A percentile compares a stretch with the other conserved stretches of the same genome.
Evolutionary conservation across 2,329 filamentous ascomycete species (phyloP).

Genomic region (Lasiodiplodia citricola): DNA sequence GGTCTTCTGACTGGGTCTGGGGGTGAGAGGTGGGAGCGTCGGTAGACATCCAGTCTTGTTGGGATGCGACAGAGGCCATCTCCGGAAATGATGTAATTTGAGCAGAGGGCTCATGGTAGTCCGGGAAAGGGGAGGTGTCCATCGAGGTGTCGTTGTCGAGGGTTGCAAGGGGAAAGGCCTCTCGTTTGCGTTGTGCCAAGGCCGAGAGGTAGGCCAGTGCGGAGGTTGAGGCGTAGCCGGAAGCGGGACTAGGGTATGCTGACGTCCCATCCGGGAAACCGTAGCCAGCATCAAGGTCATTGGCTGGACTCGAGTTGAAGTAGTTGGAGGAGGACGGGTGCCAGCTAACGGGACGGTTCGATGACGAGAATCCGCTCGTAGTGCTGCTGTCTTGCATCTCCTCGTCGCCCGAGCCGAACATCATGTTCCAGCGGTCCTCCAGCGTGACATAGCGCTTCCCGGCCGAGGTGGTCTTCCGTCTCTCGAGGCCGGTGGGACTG

Average conservation of each 20-base stretch:
- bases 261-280: constrained; percentile 24
- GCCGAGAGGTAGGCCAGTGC: constrained; percentile 24
- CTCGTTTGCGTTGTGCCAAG: constrained; percentile 22
- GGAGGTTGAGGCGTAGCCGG: constrained; percentile 24
- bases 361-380: background rate
- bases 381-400: constrained; percentile 14
- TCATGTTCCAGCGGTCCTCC: constrained; percentile 49
- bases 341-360: constrained; percentile 72
- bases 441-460: constrained; percentile 46
- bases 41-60: background rate
- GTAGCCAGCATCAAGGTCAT: constrained; percentile 18
- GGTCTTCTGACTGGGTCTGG: constrained; percentile 46
- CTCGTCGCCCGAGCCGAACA: constrained; percentile 40
- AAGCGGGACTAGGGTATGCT: constrained; percentile 22
- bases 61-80: background rate
- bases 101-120: constrained; percentile 9
- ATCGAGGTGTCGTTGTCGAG: constrained; percentile 18
- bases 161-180: constrained; percentile 17
- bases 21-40: constrained; percentile 16
- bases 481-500: constrained; percentile 43
- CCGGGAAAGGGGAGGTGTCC: constrained; percentile 16
- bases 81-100: constrained; percentile 4
- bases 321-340: constrained; percentile 67
- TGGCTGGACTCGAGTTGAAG: constrained; percentile 31
- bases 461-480: constrained; percentile 44